These are phyloP conservation scores for Wallacemonas sp. DNA, from an alignment of 208 protist species.

Conservation along the genomic window DNA sequence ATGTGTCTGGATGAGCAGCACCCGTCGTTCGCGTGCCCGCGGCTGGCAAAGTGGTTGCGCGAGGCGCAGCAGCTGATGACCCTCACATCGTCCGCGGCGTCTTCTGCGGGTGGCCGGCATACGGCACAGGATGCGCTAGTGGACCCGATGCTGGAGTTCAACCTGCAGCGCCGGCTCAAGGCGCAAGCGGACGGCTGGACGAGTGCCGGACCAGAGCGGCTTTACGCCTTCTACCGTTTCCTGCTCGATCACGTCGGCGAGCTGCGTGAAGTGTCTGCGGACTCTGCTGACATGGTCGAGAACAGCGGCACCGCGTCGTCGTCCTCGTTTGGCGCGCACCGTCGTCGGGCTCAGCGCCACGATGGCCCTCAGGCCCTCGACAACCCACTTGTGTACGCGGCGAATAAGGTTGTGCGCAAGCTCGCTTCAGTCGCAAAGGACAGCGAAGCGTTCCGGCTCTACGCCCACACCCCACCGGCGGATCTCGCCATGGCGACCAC, in stretches of 20 bases:
- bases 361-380: background rate
- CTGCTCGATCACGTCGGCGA: slow-evolving; percentile 52
- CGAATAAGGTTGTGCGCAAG: slow-evolving; percentile 68
- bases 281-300: slow-evolving; percentile 9
- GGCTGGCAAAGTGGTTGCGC: slow-evolving; percentile 56
- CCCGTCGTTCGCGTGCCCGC: slow-evolving; percentile 74
- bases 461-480: slow-evolving; percentile 46
- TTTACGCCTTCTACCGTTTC: slow-evolving; percentile 83
- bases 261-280: slow-evolving; percentile 15
- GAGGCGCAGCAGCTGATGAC: slow-evolving; percentile 36
- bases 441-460: slow-evolving; percentile 70
- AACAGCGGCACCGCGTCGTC: background rate
- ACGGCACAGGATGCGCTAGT: slow-evolving; percentile 12
- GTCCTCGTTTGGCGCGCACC: too few relatives aligned
- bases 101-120: background rate
- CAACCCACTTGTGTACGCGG: slow-evolving; percentile 71
- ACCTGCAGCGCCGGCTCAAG: slow-evolving; percentile 40
- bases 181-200: slow-evolving; percentile 87
- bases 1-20: slow-evolving; percentile 89
- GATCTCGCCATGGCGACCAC: slow-evolving; percentile 50
- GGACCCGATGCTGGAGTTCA: slow-evolving; percentile 11
- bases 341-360: background rate
- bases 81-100: background rate
- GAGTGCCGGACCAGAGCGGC: slow-evolving; percentile 73
- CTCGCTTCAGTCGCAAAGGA: slow-evolving; percentile 42